phyloP scores from a whole-genome alignment of 371 early-diverging fungal genomes.

The Apophysomyces elegans region DNA sequence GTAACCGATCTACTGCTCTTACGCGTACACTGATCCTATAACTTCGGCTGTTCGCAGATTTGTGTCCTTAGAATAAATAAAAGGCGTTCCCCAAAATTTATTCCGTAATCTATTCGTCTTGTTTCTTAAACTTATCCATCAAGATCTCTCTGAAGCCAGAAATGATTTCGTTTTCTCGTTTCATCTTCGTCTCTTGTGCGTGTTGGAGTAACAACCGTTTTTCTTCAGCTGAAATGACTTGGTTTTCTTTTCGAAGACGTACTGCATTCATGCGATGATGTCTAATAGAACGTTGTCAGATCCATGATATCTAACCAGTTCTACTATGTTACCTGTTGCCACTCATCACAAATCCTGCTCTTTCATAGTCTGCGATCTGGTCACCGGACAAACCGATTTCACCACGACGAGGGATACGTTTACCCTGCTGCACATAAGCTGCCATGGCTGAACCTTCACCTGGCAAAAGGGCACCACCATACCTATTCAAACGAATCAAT shows the following conservation, averaged over 20 bases:
- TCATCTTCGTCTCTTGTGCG: slow-evolving; percentile 83
- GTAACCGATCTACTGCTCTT: background rate
- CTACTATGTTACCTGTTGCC: slow-evolving; percentile 73
- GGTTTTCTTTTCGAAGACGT: slow-evolving; percentile 94
- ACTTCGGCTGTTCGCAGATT: too few species aligned
- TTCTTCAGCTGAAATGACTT: slow-evolving; percentile 88
- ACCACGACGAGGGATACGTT: slow-evolving; percentile 97
- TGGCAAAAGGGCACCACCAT: slow-evolving; percentile 74
- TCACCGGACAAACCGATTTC: slow-evolving; percentile 91
- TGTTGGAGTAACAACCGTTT: slow-evolving; percentile 78
- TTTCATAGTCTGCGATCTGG: slow-evolving; percentile 84
- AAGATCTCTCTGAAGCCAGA: slow-evolving; percentile 80
- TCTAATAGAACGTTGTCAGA: slow-evolving; percentile 29
- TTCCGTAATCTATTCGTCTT: slow-evolving; percentile 10
- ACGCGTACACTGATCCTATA: too few species aligned
- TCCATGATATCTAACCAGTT: too few species aligned
- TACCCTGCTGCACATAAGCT: slow-evolving; percentile 86
- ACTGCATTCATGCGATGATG: slow-evolving; percentile 96
- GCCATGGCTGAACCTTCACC: slow-evolving; percentile 62
- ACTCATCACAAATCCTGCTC: slow-evolving; percentile 95
- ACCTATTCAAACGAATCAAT: slow-evolving; percentile 35
- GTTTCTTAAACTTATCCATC: slow-evolving; percentile 45
- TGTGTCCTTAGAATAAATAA: too few species aligned
- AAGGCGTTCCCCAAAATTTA: too few species aligned
- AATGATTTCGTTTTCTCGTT: slow-evolving; percentile 90